Percentiles rank a stretch among this genome's conserved stretches.
Conservation (phyloP, 148 eudicot species). For the Vaccinium macrocarpon region DNA sequence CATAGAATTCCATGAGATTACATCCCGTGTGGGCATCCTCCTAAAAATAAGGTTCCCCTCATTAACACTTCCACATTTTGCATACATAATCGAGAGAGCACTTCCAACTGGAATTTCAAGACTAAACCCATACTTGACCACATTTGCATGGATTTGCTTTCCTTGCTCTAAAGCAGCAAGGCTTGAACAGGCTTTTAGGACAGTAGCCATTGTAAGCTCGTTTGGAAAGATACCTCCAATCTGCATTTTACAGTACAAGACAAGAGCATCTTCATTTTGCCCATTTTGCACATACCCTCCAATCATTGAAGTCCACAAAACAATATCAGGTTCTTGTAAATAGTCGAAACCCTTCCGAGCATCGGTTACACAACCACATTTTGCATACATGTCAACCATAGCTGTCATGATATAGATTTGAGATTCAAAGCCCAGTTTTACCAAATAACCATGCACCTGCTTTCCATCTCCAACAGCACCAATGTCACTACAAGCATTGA, state of each 20-base stretch:
- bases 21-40: conserved; percentile 43
- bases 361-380: conserved; percentile 43
- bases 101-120: conserved; percentile 43
- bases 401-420: conserved; percentile 53
- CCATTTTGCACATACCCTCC: conserved; percentile 59
- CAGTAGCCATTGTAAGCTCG: conserved; percentile 50
- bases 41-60: conserved; percentile 45
- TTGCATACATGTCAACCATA: conserved; percentile 65
- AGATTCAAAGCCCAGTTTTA: conserved; percentile 48
- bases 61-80: conserved; percentile 57
- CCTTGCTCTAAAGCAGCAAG: conserved; percentile 67
- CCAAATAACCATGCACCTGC: conserved; percentile 47
- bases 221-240: conserved; percentile 48
- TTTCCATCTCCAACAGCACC: conserved; percentile 37
- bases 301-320: conserved; percentile 68
- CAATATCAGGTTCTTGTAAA: conserved; percentile 54
- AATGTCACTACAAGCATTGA: conserved; percentile 52
- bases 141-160: conserved; percentile 60
- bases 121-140: conserved; percentile 52
- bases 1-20: conserved; percentile 64
- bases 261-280: conserved; percentile 50
- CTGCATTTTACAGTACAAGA: conserved; percentile 54
- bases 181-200: conserved; percentile 57
- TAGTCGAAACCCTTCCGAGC: conserved; percentile 55
- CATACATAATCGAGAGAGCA: conserved; percentile 64